Base-by-base conservation (phyloP, 306 rosid species). In the Amphicarpaea edgeworthii region DNA sequence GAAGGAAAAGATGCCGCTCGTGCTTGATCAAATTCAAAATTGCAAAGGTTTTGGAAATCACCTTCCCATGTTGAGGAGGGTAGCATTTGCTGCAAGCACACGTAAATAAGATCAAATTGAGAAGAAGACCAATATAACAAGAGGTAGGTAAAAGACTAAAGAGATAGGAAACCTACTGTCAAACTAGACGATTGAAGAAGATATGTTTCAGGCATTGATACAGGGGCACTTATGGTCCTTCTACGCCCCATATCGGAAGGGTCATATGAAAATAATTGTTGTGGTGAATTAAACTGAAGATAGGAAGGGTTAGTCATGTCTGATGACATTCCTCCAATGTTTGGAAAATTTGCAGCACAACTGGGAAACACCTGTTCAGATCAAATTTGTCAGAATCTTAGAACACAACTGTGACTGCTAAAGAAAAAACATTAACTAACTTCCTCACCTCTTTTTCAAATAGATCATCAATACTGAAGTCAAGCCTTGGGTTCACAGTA, bases 401-500 rank as follows among this genome's bases (percentile, higher is more conserved):
- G 12, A 47, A 61, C 6, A 14, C 5, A 66, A 78, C 21, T 41
- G n/a, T 19, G 12, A 8, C 40, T 19, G 12, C 12, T 47, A 24
- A 68, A 24, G 40, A 16, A 68, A 32, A 46, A 12, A 6, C 3
- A 8, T 15, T 34, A n/a, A 40, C 10, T 65, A 32, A 32, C 9
- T 70, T 26, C 26, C n/a, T 79, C 87, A 90, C 97, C 96, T 89
- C 96, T 92, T 88, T 89, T 20, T 84, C 69, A 65, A 90, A 84
- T 26, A 90, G 77, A 73, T 95, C 97, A 17, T 92, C 96, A 16
- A 83, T 40, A 80, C 90, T 85, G 78, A 92, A 84, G 67, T 90
- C 93, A 51, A 89, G 85, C 55, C 92, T 78, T 51, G 96, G 91
- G 70, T 92, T 95, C 2, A 95, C 93, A 71, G 97, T 65, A 68